A percentile compares a stretch with the other conserved stretches of the same genome.
These are phyloP conservation scores for Nicotiana attenuata DNA, from an alignment of 257 asterid genomes.

Conservation along the genomic window DNA sequence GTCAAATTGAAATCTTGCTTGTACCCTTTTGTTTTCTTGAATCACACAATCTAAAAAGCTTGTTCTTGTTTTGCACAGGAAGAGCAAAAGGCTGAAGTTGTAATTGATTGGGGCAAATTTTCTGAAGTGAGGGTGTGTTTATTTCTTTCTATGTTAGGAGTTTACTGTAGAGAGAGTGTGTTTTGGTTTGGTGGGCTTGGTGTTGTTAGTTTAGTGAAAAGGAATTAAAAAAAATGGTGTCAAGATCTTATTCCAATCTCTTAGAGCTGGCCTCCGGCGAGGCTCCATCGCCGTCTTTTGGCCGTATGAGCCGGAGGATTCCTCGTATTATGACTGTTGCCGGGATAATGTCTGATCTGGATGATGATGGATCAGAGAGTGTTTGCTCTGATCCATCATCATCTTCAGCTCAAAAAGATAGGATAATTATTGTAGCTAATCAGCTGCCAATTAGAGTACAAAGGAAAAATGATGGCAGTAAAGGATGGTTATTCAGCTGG, in stretches of 20 bases:
- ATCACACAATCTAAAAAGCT: conserved; percentile 1
- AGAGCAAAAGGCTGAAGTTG: background rate
- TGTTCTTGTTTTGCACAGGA: background rate
- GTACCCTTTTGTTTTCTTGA: conserved; percentile 26
- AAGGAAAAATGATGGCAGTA: conserved; percentile 36
- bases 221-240: conserved; percentile 42
- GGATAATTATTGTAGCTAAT: conserved; percentile 80
- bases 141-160: conserved; percentile 18
- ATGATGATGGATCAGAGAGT: conserved; percentile 60
- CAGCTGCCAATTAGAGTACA: conserved; percentile 78
- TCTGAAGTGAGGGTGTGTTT: conserved; percentile 7
- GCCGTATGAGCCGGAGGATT: conserved; percentile 54
- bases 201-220: conserved; percentile 16
- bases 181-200: conserved; percentile 22
- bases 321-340: conserved; percentile 85
- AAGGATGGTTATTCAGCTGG: conserved; percentile 78
- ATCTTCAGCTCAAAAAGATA: conserved; percentile 59
- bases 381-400: conserved; percentile 64
- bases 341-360: conserved; percentile 76
- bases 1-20: conserved; percentile 29
- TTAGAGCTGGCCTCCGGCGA: conserved; percentile 87
- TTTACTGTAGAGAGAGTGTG: conserved; percentile 15
- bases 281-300: conserved; percentile 59
- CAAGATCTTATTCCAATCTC: conserved; percentile 82
- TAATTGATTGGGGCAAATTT: conserved; percentile 6